phyloP scores from a whole-genome alignment of 257 asterid species.

The Ilex asprella region DNA sequence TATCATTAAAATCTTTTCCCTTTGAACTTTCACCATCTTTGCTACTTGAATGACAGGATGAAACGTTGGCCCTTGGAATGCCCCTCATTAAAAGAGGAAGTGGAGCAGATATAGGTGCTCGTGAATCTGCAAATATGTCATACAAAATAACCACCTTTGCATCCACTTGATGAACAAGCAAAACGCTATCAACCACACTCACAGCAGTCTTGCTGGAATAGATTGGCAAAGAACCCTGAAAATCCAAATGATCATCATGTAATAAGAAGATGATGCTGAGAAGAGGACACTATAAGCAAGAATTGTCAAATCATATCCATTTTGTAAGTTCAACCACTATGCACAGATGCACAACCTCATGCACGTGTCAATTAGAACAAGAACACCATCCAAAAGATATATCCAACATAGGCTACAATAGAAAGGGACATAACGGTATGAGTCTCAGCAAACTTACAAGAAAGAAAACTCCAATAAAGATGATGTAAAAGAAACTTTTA shows the following conservation, averaged over 20 bases:
- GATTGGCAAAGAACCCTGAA: slow-evolving; percentile 85
- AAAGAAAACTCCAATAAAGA: too few species aligned
- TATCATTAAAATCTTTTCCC: slow-evolving; percentile 27
- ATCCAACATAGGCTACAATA: too few species aligned
- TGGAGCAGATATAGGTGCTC: slow-evolving; percentile 86
- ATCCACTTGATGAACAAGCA: slow-evolving; percentile 92
- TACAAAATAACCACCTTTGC: slow-evolving; percentile 90
- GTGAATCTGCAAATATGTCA: slow-evolving; percentile 69
- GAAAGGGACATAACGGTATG: too few species aligned
- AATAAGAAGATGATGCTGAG: too few species aligned
- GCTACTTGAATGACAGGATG: slow-evolving; percentile 39
- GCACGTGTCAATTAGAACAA: too few species aligned
- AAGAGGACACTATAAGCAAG: too few species aligned
- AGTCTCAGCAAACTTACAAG: too few species aligned
- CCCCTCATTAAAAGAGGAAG: slow-evolving; percentile 87
- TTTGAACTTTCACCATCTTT: slow-evolving; percentile 36
- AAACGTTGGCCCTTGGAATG: slow-evolving; percentile 37
- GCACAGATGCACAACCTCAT: too few species aligned
- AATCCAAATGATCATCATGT: slow-evolving; percentile 8
- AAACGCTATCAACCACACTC: slow-evolving; percentile 77
- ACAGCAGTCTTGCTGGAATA: slow-evolving; percentile 68
- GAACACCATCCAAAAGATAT: too few species aligned
- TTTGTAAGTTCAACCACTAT: too few species aligned
- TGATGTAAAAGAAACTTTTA: too few species aligned
- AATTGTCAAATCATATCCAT: too few species aligned